Conservation (phyloP, 441 rosid genomes). For the Euphorbia schlechtendalii region DNA sequence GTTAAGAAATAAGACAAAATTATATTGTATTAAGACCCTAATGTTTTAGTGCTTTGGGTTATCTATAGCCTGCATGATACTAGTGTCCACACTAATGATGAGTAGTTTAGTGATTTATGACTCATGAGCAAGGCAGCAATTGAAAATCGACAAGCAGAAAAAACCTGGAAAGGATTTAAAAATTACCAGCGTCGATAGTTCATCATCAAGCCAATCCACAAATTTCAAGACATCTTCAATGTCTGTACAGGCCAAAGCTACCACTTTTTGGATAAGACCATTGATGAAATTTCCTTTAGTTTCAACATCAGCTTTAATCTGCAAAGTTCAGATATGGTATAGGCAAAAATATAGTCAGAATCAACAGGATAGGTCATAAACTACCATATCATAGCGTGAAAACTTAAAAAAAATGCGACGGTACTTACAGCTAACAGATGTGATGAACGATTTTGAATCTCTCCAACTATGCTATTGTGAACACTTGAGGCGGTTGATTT, state of each 20-base stretch:
- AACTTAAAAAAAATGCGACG: neutral
- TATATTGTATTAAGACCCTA: neutral
- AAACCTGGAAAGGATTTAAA: constrained; percentile 18
- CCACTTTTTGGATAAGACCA: constrained; percentile 64
- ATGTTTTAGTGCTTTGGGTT: constrained; percentile 1
- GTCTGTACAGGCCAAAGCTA: constrained; percentile 52
- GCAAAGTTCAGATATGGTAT: constrained; percentile 18
- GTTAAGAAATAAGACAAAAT: neutral
- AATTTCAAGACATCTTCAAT: constrained; percentile 73
- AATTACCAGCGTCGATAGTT: constrained; percentile 74
- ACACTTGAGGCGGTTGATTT: constrained; percentile 37
- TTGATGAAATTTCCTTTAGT: constrained; percentile 77
- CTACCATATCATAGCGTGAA: neutral
- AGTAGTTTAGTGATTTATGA: neutral
- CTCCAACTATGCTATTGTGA: constrained; percentile 81
- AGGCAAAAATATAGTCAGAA: constrained; percentile 1
- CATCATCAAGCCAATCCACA: constrained; percentile 72
- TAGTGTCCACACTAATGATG: neutral
- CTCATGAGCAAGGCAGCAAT: neutral
- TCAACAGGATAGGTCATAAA: neutral
- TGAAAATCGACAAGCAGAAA: neutral
- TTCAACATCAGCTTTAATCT: constrained; percentile 82
- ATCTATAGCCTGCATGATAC: neutral
- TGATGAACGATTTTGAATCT: constrained; percentile 85
- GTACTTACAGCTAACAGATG: constrained; percentile 76